Evolutionary conservation across 1,139 yeast genomes (phyloP), one percentile per base, ranked within the genome.

Genomic region (Suhomyces kunorum): DNA sequence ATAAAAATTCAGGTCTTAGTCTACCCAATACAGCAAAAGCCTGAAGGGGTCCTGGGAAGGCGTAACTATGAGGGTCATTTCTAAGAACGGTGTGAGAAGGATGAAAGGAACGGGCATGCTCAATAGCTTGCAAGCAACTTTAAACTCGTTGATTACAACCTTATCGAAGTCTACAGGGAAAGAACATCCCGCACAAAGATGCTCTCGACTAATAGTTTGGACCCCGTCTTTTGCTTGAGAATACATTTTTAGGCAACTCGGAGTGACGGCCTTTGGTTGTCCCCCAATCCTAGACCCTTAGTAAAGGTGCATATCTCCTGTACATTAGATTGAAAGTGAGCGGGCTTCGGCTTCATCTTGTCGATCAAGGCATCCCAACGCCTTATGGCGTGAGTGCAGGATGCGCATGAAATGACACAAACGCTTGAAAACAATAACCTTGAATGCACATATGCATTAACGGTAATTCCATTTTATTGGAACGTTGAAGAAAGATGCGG

Each of bases 371-470:
- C 13, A 11, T 18, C 23, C 13, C 30, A 28, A 28, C 19, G 30
- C 30, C 30, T 28, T 28, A 20, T 20, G 23, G 19, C 32, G 24
- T 15, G 8, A 28, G 18, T 28, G 32, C 32, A 28, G 15, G 32
- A 28, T 17, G 5, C 12, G 18, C 11, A 8, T 28, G 30, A 28
- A 28, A 28, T 28, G 18, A 18, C 23, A 28, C 32, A 28, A 28
- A 28, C 24, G 11, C 24, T n/a, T 4, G 11, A 8, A 9, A 9
- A 15, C 30, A n/a, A 16, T 25, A 16, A 17, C 19, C 5, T 8
- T 13, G 6, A 12, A 26, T 26, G 20, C 20, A 3, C 19, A n/a
- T 6, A n/a, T 28, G 32, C 32, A 28, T 9, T 16, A 20, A 17
- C 32, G 32, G 23, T 28, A 17, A 28, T 17, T 18, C 8, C 23